These are phyloP conservation scores for Bauhinia variegata DNA, from an alignment of 306 rosid species.

Conservation along the genomic window DNA sequence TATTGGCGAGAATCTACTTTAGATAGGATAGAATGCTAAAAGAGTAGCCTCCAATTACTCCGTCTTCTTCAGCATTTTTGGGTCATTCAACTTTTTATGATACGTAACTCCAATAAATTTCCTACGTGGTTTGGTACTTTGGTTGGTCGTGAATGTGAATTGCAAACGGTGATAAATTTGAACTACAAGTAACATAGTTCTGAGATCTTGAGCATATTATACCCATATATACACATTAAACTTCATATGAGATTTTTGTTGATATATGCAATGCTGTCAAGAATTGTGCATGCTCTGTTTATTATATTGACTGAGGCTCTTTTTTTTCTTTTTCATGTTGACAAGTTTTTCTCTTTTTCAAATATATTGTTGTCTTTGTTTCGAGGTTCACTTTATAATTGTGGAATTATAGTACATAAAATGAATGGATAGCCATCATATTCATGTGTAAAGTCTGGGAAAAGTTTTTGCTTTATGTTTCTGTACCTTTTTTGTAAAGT, in stretches of 20 bases:
- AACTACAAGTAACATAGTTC: constrained; percentile 15
- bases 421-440: not conserved
- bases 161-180: constrained; percentile 21
- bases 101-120: constrained; percentile 3
- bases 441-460: constrained; percentile 15
- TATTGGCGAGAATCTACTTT: constrained; percentile 17
- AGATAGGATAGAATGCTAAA: constrained; percentile 30
- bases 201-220: constrained; percentile 9
- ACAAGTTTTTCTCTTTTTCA: constrained; percentile 1
- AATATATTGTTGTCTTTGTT: not conserved
- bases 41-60: constrained; percentile 10
- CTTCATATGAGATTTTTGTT: constrained; percentile 17
- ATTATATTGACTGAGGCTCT: constrained; percentile 24
- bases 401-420: not conserved
- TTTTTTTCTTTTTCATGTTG: constrained; percentile 22
- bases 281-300: constrained; percentile 14
- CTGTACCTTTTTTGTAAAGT: too few relatives aligned
- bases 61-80: constrained; percentile 1
- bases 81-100: constrained; percentile 20
- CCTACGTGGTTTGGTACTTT: constrained; percentile 23
- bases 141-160: constrained; percentile 19
- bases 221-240: constrained; percentile 21
- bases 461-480: constrained; percentile 6
- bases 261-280: not conserved
- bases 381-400: not conserved